Percentiles rank a stretch among this genome's conserved stretches.
Conservation (phyloP, 2,329 filamentous ascomycete species). For the Cladosporium colombiae region DNA sequence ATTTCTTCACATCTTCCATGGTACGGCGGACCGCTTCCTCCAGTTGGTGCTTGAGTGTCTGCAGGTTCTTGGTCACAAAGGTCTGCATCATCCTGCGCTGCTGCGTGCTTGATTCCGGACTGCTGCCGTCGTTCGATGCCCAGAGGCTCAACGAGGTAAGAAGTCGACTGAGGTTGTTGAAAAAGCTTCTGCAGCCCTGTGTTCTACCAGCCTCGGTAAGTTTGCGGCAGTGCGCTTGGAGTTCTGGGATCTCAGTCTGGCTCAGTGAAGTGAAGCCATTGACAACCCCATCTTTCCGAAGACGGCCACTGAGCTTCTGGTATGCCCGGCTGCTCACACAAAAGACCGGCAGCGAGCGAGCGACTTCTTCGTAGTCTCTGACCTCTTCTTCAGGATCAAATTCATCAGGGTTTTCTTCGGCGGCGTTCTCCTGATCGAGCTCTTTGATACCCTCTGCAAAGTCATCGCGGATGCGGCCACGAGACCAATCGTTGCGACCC, state of each 20-base stretch:
- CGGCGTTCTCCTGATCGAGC: constrained; percentile 57
- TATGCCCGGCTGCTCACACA: constrained; percentile 65
- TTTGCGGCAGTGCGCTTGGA: constrained; percentile 60
- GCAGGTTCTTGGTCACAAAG: constrained; percentile 43
- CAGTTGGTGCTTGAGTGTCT: constrained; percentile 45
- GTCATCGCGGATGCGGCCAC: constrained; percentile 56
- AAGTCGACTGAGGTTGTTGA: constrained; percentile 54
- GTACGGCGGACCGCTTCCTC: constrained; percentile 44
- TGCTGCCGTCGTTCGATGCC: constrained; percentile 47
- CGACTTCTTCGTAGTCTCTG: constrained; percentile 61
- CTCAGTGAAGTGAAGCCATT: constrained; percentile 54
- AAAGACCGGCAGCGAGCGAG: constrained; percentile 60
- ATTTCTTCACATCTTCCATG: constrained; percentile 42
- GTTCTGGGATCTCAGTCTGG: constrained; percentile 60
- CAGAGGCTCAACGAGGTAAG: constrained; percentile 57
- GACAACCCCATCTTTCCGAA: constrained; percentile 54
- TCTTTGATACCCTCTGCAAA: constrained; percentile 63
- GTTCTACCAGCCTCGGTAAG: constrained; percentile 55
- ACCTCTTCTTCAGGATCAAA: constrained; percentile 58
- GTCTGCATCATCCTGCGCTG: constrained; percentile 42
- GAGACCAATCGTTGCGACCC: constrained; percentile 59
- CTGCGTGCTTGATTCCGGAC: constrained; percentile 43
- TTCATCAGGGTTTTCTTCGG: constrained; percentile 55
- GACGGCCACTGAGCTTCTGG: constrained; percentile 59
- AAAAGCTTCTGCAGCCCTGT: constrained; percentile 49